Conservation (phyloP, 257 asterid species). For the Primulina huaijiensis region DNA sequence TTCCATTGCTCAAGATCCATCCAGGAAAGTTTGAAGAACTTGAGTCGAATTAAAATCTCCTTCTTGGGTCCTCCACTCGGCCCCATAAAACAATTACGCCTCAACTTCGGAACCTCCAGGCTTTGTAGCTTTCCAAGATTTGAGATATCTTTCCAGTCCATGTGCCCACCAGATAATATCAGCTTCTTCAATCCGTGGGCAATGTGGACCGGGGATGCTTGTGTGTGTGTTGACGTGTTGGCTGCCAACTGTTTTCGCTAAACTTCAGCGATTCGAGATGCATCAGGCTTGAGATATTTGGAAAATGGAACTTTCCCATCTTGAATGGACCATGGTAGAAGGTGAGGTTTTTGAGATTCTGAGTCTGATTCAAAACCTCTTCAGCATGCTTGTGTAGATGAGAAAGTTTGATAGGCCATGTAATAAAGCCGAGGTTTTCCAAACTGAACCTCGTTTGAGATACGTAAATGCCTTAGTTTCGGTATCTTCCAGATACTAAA, state of each 20-base stretch:
- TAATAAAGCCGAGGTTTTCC: neutral
- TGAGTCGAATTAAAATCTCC: neutral
- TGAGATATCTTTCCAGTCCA: conserved; percentile 8
- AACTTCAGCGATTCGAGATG: conserved; percentile 1
- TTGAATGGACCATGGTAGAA: conserved; percentile 1
- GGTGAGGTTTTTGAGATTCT: conserved; percentile 1
- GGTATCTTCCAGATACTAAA: neutral
- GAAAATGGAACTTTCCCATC: neutral
- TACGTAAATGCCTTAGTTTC: neutral
- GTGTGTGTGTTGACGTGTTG: neutral
- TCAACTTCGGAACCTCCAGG: conserved; percentile 15
- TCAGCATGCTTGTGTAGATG: conserved; percentile 6
- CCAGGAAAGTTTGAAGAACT: no score
- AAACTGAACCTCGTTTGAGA: neutral
- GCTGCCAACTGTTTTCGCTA: neutral
- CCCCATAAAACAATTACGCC: conserved; percentile 3
- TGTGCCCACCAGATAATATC: conserved; percentile 6
- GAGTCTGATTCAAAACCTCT: conserved; percentile 4
- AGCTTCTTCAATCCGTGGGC: conserved; percentile 1
- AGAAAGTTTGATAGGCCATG: conserved; percentile 2
- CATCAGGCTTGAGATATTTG: neutral
- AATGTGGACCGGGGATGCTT: neutral
- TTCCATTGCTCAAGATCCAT: no score
- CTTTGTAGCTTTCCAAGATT: conserved; percentile 14
- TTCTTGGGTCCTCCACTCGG: conserved; percentile 4